These are phyloP conservation scores for Aotearoamyces nothofagi DNA, from an alignment of 2,329 filamentous ascomycete genomes.

Conservation along the genomic window DNA sequence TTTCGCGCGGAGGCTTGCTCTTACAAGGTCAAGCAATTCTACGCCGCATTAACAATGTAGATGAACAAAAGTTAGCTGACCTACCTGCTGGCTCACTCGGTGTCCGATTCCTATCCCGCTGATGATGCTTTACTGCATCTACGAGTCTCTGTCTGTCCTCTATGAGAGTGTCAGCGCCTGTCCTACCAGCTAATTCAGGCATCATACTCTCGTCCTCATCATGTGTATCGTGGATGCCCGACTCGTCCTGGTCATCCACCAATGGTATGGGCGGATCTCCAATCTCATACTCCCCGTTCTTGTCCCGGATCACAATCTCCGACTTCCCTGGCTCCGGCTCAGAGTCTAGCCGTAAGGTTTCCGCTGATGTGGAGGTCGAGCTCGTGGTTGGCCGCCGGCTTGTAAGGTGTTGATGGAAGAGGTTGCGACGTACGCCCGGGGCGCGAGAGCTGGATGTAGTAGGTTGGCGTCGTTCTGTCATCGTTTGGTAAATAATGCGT, in stretches of 20 bases:
- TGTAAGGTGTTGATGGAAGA: conserved; percentile 42
- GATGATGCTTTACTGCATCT: conserved; percentile 46
- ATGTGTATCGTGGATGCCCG: conserved; percentile 33
- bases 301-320: conserved; percentile 47
- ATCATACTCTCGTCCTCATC: conserved; percentile 21
- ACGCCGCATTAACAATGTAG: conserved; percentile 6
- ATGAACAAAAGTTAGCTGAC: conserved; percentile 10
- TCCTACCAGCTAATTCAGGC: conserved; percentile 1
- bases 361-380: conserved; percentile 24
- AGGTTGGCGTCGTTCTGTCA: conserved; percentile 15
- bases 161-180: conserved; percentile 16
- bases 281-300: conserved; percentile 48
- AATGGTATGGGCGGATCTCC: conserved; percentile 28
- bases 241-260: conserved; percentile 42
- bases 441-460: conserved; percentile 8
- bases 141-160: conserved; percentile 44
- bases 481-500: conserved; percentile 6
- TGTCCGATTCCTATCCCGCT: conserved; percentile 35
- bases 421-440: conserved; percentile 31
- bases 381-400: conserved; percentile 37
- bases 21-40: conserved; percentile 58
- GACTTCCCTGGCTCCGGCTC: conserved; percentile 26
- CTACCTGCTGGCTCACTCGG: conserved; percentile 52
- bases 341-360: conserved; percentile 32
- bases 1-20: conserved; percentile 55